Evolutionary conservation across 1,284 basidiomycete genomes (phyloP).

Genomic region (Polyporus tsugae): DNA sequence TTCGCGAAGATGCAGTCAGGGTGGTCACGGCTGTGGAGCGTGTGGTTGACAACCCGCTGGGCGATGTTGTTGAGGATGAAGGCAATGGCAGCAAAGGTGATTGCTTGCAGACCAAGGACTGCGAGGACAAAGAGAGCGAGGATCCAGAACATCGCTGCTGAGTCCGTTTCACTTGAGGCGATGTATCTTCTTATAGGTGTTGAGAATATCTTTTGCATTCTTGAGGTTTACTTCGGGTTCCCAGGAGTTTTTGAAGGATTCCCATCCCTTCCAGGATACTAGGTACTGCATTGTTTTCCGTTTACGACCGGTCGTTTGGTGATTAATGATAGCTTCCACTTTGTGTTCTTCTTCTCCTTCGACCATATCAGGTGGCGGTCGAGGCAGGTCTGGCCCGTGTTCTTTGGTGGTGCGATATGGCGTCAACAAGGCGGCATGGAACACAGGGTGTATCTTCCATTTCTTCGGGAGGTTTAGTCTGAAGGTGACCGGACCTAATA

Average conservation of each 20-base stretch:
- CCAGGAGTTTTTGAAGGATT: background rate
- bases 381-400: constrained; percentile 9
- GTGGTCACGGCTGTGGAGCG: no score
- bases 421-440: constrained; percentile 5
- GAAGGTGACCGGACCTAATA: constrained; percentile 6
- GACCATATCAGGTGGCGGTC: background rate
- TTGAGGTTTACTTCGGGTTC: constrained; percentile 8
- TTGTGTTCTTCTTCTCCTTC: constrained; percentile 8
- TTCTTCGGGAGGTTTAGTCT: constrained; percentile 9
- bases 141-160: no score
- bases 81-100: no score
- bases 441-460: constrained; percentile 27
- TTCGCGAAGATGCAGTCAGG: no score
- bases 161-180: no score
- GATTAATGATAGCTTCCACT: constrained; percentile 24
- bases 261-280: background rate
- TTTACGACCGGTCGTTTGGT: background rate
- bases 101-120: no score
- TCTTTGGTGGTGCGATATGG: constrained; percentile 11
- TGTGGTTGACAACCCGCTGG: no score
- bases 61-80: no score
- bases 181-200: background rate
- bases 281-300: background rate
- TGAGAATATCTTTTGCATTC: background rate
- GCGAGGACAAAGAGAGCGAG: no score